phyloP scores from a whole-genome alignment of 208 protist species.

The Leishmania turanica region DNA sequence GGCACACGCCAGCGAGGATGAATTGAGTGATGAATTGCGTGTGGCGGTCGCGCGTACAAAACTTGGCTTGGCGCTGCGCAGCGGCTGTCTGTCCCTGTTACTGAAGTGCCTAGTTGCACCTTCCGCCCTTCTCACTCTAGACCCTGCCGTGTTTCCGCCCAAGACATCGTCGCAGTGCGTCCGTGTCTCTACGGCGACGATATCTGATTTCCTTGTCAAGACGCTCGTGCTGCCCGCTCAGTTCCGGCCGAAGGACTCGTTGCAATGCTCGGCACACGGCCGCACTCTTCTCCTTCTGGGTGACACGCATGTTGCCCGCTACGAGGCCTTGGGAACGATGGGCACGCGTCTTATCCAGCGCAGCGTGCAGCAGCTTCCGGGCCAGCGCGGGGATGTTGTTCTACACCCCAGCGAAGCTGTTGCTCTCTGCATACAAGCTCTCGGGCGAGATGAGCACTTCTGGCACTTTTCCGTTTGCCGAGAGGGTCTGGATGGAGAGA shows the following conservation, averaged over 20 bases:
- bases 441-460: conserved; percentile 26
- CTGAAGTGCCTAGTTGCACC: conserved; percentile 29
- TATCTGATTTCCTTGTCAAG: conserved; percentile 27
- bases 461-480: conserved; percentile 23
- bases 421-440: conserved; percentile 9
- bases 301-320: conserved; percentile 18
- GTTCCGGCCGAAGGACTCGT: conserved; percentile 10
- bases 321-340: conserved; percentile 34
- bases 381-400: conserved; percentile 23
- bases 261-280: conserved; percentile 13
- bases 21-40: conserved; percentile 24
- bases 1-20: conserved; percentile 23
- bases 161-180: not conserved
- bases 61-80: conserved; percentile 61
- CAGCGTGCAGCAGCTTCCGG: conserved; percentile 9
- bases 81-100: conserved; percentile 55
- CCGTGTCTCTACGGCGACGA: conserved; percentile 16
- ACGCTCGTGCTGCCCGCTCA: conserved; percentile 17
- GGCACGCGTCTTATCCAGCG: conserved; percentile 27
- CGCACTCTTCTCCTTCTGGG: conserved; percentile 15
- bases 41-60: conserved; percentile 40
- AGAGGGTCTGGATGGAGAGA: not conserved
- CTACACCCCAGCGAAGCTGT: not conserved
- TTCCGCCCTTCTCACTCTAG: conserved; percentile 7
- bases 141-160: conserved; percentile 5